Evolutionary conservation across 1,284 basidiomycete species (phyloP).

Genomic region (Peniophora sp.): DNA sequence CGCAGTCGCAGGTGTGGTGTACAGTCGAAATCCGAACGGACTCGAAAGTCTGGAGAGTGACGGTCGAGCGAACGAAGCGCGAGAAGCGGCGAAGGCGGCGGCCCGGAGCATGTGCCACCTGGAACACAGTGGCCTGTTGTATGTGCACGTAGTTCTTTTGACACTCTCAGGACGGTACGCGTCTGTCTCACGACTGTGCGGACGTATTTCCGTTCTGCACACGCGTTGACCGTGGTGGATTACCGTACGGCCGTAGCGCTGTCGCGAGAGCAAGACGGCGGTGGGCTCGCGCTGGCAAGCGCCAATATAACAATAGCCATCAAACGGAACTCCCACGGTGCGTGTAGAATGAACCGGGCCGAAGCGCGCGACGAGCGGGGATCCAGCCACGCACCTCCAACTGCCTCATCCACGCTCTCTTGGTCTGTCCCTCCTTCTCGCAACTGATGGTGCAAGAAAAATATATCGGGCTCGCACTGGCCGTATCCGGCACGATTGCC

Average conservation of each 20-base stretch:
- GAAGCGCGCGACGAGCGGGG: no score
- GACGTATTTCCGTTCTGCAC: no score
- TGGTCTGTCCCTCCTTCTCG: neutral
- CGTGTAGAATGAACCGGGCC: no score
- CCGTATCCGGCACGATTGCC: conserved; percentile 74
- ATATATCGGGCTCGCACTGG: conserved; percentile 85
- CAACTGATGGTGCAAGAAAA: conserved; percentile 67
- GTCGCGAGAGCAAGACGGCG: no score
- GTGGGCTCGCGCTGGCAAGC: no score
- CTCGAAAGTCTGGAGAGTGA: conserved; percentile 2
- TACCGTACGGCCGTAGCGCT: no score
- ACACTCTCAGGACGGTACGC: no score
- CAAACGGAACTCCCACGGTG: no score
- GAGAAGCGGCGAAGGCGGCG: neutral
- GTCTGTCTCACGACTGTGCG: no score
- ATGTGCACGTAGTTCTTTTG: neutral
- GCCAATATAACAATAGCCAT: no score
- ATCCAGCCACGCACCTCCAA: neutral
- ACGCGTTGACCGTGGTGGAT: no score
- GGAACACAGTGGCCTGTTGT: neutral
- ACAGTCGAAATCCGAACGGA: neutral
- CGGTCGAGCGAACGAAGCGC: conserved; percentile 2
- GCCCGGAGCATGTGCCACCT: conserved; percentile 9
- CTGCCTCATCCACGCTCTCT: neutral
- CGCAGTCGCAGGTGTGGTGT: conserved; percentile 6